Evolutionary conservation across 768 basidiomycete species (phyloP).

Genomic region (Phanerodontia chrysosporium): DNA sequence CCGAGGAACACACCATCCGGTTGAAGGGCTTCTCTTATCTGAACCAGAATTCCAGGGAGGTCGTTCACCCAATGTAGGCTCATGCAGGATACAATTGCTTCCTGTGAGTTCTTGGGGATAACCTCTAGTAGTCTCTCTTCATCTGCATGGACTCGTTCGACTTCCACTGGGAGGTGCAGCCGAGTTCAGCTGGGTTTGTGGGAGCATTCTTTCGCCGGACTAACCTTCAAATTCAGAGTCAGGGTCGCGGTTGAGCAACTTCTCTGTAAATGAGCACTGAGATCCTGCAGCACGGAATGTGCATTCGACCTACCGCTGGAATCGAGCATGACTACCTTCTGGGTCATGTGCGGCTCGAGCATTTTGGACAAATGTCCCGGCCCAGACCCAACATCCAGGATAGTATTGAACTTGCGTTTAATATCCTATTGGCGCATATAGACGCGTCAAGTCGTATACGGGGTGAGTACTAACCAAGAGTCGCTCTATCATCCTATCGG

Average conservation of each 20-base stretch:
- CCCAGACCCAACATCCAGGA: conserved; percentile 88
- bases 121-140: conserved; percentile 74
- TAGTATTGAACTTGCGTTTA: conserved; percentile 70
- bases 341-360: conserved; percentile 59
- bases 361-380: conserved; percentile 90
- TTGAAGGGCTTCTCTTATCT: conserved; percentile 77
- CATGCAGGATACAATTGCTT: conserved; percentile 88
- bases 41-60: conserved; percentile 83
- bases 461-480: conserved; percentile 61
- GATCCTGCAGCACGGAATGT: conserved; percentile 1
- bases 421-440: conserved; percentile 62
- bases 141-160: conserved; percentile 75
- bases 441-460: conserved; percentile 2
- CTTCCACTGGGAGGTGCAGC: conserved; percentile 54
- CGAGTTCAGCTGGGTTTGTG: no score
- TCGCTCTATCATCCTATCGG: conserved; percentile 86
- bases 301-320: conserved; percentile 55
- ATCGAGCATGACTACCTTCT: conserved; percentile 82
- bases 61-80: conserved; percentile 98
- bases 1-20: conserved; percentile 95
- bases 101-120: conserved; percentile 72
- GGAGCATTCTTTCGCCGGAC: no score
- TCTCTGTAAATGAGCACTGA: conserved; percentile 40
- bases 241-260: conserved; percentile 69
- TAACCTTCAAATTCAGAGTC: conserved; percentile 80